These are phyloP conservation scores for Senna tora DNA, from an alignment of 306 rosid species.

Conservation along the genomic window DNA sequence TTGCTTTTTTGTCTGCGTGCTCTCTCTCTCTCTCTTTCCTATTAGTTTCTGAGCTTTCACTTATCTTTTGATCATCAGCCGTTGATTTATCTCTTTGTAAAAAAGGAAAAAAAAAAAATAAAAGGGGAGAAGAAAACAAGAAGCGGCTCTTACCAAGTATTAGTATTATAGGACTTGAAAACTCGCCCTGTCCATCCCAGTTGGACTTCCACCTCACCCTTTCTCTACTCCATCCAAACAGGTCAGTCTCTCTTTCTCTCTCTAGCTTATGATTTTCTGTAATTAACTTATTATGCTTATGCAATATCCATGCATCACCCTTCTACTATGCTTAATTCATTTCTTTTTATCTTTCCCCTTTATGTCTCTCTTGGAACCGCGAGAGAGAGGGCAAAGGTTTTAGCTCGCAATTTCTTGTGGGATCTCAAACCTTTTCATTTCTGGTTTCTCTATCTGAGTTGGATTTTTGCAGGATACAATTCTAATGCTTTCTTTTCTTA, in stretches of 20 bases:
- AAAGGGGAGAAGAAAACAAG: background rate
- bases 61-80: conserved; percentile 38
- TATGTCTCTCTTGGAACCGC: background rate
- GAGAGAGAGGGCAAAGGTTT: background rate
- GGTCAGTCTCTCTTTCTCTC: conserved; percentile 53
- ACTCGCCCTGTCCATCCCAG: conserved; percentile 41
- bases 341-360: background rate
- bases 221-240: conserved; percentile 56
- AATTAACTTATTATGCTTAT: conserved; percentile 24
- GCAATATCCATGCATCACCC: conserved; percentile 6
- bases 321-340: background rate
- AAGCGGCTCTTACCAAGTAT: background rate
- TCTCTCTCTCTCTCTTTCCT: background rate
- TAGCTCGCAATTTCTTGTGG: conserved; percentile 21
- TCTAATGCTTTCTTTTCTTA: conserved; percentile 1
- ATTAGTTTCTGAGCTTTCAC: conserved; percentile 14
- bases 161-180: background rate
- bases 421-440: conserved; percentile 30
- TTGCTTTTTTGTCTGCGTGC: conserved; percentile 12
- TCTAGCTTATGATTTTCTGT: conserved; percentile 15
- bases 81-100: conserved; percentile 33
- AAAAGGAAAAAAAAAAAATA: background rate
- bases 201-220: conserved; percentile 82
- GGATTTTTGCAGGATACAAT: background rate
- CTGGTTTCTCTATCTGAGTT: conserved; percentile 3